These are phyloP conservation scores for Erythrobasidium yunnanense DNA, from an alignment of 768 basidiomycete species.

Conservation along the genomic window DNA sequence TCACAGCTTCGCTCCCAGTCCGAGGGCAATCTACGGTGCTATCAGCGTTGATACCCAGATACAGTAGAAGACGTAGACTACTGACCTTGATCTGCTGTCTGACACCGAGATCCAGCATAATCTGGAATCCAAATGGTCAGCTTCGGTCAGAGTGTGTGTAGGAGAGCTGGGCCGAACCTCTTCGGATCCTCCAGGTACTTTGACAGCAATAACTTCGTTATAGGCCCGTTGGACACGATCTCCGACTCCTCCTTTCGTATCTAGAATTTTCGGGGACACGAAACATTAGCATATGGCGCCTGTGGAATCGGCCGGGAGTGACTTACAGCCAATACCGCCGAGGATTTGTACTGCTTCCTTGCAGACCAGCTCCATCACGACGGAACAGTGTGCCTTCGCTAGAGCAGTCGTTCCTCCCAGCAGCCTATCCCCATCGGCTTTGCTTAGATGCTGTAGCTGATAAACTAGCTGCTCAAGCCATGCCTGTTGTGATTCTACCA, in stretches of 20 bases:
- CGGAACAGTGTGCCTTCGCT: constrained; percentile 32
- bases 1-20: constrained; percentile 33
- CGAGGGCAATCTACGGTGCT: constrained; percentile 27
- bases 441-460: constrained; percentile 26
- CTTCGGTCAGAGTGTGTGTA: neutral
- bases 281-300: too few relatives aligned
- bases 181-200: constrained; percentile 31
- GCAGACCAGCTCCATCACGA: constrained; percentile 28
- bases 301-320: too few relatives aligned
- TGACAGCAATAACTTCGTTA: constrained; percentile 32
- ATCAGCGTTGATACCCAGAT: neutral
- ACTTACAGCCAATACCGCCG: constrained; percentile 36
- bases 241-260: constrained; percentile 32
- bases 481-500: constrained; percentile 34
- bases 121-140: neutral
- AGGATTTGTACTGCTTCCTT: constrained; percentile 36
- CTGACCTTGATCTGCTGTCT: constrained; percentile 25
- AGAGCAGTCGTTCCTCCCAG: constrained; percentile 36
- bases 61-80: neutral
- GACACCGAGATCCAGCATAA: constrained; percentile 34
- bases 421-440: constrained; percentile 27
- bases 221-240: constrained; percentile 34
- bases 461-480: constrained; percentile 37
- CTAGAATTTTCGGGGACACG: too few relatives aligned
- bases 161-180: neutral